These are phyloP conservation scores for baker's yeast (Saccharomyces cerevisiae) DNA, from an alignment of 805 yeast genomes.

Conservation along the genomic window DNA sequence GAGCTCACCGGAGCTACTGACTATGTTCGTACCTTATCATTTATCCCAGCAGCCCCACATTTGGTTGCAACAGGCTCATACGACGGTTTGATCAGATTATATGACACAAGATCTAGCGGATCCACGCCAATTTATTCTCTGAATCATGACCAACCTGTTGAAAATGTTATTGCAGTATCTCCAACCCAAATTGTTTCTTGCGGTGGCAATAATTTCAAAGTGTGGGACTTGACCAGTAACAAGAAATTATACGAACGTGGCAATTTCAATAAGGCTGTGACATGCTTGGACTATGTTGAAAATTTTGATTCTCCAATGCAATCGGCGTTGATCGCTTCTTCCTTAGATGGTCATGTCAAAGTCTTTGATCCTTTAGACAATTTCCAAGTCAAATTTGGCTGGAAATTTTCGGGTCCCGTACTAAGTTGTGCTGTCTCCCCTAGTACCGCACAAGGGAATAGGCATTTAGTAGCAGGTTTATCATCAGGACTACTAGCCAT, in stretches of 20 bases:
- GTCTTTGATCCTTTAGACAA: slow-evolving; percentile 72
- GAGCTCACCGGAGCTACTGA: slow-evolving; percentile 73
- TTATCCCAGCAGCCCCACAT: slow-evolving; percentile 68
- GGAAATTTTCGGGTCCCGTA: slow-evolving; percentile 95
- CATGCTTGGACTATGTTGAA: slow-evolving; percentile 45
- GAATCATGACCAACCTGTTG: slow-evolving; percentile 75
- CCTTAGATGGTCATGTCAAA: slow-evolving; percentile 95
- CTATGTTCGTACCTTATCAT: slow-evolving; percentile 75
- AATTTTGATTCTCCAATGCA: slow-evolving; percentile 27
- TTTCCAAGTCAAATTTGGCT: slow-evolving; percentile 90
- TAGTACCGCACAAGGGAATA: slow-evolving; percentile 33
- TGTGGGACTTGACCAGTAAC: slow-evolving; percentile 84
- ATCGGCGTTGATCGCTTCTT: slow-evolving; percentile 72
- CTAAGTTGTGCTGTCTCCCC: slow-evolving; percentile 87
- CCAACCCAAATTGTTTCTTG: slow-evolving; percentile 68
- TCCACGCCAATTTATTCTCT: slow-evolving; percentile 50
- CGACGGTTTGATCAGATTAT: slow-evolving; percentile 77
- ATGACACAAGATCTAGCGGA: slow-evolving; percentile 60
- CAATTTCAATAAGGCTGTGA: slow-evolving; percentile 90
- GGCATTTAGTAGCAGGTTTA: slow-evolving; percentile 88
- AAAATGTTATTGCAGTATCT: slow-evolving; percentile 68
- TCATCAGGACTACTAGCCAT: slow-evolving; percentile 83
- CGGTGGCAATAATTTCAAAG: slow-evolving; percentile 73
- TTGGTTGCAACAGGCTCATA: slow-evolving; percentile 89
- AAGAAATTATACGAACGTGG: slow-evolving; percentile 59